These are phyloP conservation scores for Mrakia hoshinonis DNA, from an alignment of 768 basidiomycete genomes.

Conservation along the genomic window DNA sequence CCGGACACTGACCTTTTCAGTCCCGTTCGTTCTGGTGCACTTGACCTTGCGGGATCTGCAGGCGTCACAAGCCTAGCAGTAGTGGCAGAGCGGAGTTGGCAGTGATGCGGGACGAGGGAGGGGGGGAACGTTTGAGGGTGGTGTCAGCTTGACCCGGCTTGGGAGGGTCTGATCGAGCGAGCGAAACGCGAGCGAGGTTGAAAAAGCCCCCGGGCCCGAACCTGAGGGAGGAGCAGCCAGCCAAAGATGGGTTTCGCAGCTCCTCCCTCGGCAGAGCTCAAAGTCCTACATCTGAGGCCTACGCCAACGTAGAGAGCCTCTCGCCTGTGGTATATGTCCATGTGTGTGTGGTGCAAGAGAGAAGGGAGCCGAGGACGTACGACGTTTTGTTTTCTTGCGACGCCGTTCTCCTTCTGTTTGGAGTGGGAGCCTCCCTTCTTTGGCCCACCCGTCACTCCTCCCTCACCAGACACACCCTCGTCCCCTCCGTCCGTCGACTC, in stretches of 20 bases:
- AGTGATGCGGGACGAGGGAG: background rate
- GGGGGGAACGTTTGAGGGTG: background rate
- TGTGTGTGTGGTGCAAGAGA: no score
- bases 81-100: background rate
- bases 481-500: no score
- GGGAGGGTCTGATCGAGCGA: no score
- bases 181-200: no score
- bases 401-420: background rate
- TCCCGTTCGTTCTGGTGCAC: slow-evolving; percentile 70
- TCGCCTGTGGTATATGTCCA: no score
- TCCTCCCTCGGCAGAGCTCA: no score
- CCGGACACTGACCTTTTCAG: slow-evolving; percentile 59
- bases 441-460: background rate
- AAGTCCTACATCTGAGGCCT: no score
- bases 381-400: slow-evolving; percentile 22
- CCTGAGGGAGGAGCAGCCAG: no score
- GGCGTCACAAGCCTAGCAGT: slow-evolving; percentile 18
- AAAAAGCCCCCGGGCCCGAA: no score
- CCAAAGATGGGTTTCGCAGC: no score
- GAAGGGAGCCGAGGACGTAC: slow-evolving; percentile 12
- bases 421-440: background rate
- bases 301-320: no score
- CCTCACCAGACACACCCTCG: no score
- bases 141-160: background rate
- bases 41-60: slow-evolving; percentile 61